These are phyloP conservation scores for Salinomyces thailandicus DNA, from an alignment of 2,329 filamentous ascomycete genomes.

Conservation along the genomic window DNA sequence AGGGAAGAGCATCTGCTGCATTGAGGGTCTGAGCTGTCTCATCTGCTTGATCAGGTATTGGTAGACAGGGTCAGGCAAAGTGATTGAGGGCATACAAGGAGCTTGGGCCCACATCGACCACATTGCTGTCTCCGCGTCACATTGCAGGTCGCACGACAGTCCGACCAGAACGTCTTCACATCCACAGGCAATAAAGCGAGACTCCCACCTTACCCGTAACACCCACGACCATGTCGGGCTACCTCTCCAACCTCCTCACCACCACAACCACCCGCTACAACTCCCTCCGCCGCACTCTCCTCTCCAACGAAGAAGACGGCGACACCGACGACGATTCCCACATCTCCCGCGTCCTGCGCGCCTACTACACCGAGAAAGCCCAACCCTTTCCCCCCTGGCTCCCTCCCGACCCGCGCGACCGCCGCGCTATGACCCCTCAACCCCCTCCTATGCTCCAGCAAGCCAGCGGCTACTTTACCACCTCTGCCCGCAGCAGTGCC, in stretches of 20 bases:
- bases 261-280: slow-evolving; percentile 48
- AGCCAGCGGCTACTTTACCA: slow-evolving; percentile 22
- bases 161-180: too few species aligned
- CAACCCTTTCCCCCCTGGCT: slow-evolving; percentile 76
- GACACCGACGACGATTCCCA: slow-evolving; percentile 77
- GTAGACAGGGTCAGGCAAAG: too few species aligned
- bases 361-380: slow-evolving; percentile 85
- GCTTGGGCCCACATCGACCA: background rate
- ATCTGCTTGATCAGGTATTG: too few species aligned
- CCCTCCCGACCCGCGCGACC: slow-evolving; percentile 72
- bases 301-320: slow-evolving; percentile 49
- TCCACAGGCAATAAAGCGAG: too few species aligned
- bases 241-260: slow-evolving; percentile 63
- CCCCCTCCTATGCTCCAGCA: slow-evolving; percentile 24
- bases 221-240: slow-evolving; percentile 54
- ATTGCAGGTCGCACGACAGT: background rate
- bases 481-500: slow-evolving; percentile 13
- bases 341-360: slow-evolving; percentile 82
- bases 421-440: slow-evolving; percentile 33
- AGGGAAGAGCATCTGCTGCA: slow-evolving; percentile 1
- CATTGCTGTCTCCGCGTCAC: background rate
- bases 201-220: too few species aligned
- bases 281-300: slow-evolving; percentile 52
- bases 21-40: too few species aligned
- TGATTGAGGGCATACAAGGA: too few species aligned